Base-by-base conservation (phyloP, 768 basidiomycete species). In the Tulasnella sp. region DNA sequence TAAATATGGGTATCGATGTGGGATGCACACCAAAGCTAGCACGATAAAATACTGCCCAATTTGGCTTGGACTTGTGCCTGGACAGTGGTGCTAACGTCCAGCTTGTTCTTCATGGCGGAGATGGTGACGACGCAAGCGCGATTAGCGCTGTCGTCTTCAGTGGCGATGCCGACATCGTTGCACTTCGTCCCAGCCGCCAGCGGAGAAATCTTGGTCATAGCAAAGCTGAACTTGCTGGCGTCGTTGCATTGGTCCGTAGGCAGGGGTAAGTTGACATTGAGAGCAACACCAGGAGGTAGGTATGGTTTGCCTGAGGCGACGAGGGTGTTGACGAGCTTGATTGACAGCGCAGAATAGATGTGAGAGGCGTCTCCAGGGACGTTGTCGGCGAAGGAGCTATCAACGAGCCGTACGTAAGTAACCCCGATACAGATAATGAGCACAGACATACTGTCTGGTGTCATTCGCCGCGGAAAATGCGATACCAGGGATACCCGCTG, bases 191-290 rank as follows among this genome's bases (percentile, higher is more conserved):
- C 17, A 11, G 42, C 21, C 12, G 15, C 42, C 9, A 43, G 42
- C 21, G 42, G 42, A 27, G 19, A 50, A 25, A 50, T 12, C 48
- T 17, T 55, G 6, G 56, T 49, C 14, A 57, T 29, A 23, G 49
- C 45, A 36, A 34, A 57, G 23, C 39, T 48, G 49, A 2, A 57
- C 25, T 52, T 15, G 15, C 15, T 14, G 14, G 43, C 45, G 2
- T 29, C 27, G 3, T n/a, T 4, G 56, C 56, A 57, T 34, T 6
- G 27, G 19, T 19, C 21, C 5, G 56, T 31, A 8, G 49, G 29
- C 46, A 15, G 35, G 1, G 56, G 45, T 27, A 57, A 57, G 37
- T 57, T 57, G 49, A 57, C 45, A 21, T 57, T 57, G 8, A 49
- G 34, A 17, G 19, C 23, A 29, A 48, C 45, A 25, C 31, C 7